Evolutionary conservation across 805 yeast species (phyloP), one percentile per base, ranked within the genome.

Genomic region (Candida chilensis): DNA sequence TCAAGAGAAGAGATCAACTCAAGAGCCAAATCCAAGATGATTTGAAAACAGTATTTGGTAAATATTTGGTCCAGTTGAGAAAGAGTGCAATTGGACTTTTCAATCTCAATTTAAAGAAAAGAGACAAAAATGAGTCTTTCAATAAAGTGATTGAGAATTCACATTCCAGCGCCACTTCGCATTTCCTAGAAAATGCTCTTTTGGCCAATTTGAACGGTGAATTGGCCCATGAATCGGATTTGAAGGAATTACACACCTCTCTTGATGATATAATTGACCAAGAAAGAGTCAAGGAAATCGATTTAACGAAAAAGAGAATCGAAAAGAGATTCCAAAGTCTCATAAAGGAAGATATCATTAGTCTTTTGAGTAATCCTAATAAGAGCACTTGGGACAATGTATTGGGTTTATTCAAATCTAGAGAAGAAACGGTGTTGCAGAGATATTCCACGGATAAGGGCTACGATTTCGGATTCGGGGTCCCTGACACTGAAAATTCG

Each of bases 401-500:
- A 4, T 41, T 71, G 29, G 47, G 37, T 2, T 55, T 51, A 12
- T 78, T 82, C 44, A 50, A 62, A 9, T 27, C 36, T 1, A 50
- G 60, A 0, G 39, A 65, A 13, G 39, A 44, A 2, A 35, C 35
- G 2, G 37, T 20, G 22, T 10, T n/a, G 11, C 11, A 10, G 22
- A 10, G 22, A n/a, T 20, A 10, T 20, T 10, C 22, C 0, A 46
- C 33, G 0, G 60, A 46, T 2, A 53, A 45, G 0, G 33, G 28
- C 4, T 67, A 55, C 39, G 87, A 85, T 44, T 83, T 86, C 40
- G 72, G 71, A 16, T 53, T 87, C 5, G 95, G 92, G 1, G 61
- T 76, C 2, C 28, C 59, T 2, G 48, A 41, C 1, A 64, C 52
- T 3, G 60, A 59, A 16, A 77, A 75, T 40, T 35, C 37, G 2